Evolutionary conservation across 768 basidiomycete genomes (phyloP), one percentile per base, ranked within the genome.

Genomic region (Leccinum olivaceopallidum): DNA sequence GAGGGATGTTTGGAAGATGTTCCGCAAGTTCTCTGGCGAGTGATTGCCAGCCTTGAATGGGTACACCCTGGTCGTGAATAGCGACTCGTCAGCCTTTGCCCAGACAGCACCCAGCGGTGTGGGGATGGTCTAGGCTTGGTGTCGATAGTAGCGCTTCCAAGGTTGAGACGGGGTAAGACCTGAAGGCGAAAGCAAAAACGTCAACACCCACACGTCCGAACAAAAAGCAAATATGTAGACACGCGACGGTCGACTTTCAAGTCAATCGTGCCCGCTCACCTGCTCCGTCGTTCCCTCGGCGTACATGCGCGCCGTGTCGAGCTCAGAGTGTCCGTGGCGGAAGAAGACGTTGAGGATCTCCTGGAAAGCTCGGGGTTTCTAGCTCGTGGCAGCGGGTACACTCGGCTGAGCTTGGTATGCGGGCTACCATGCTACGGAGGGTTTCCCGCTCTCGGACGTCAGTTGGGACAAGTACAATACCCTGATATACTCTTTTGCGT

Each of bases 401-500:
- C 44, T 36, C 42, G 9, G 42, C n/a, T 10, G 37, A 2, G 12
- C 36, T 26, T 90, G 87, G 87, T 89, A 81, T 63, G 81, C 86
- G 20, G 83, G 84, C 42, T 89, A 81, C 81, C 84, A 87, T 66
- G 77, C 80, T n/a, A 71, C 69, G 13, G 67, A 73, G 24, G 77
- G 78, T 0, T 85, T 85, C 65, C 77, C 85, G 3, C 73, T 85
- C 12, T 75, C 77, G 6, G 75, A 78, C 18, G 74, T 90, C 61
- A 82, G 78, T 60, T 89, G 88, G 88, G 73, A 74, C 20, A 88
- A 87, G 72, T 90, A 89, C 69, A 88, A 82, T 4, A 78, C 83
- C 20, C 61, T 88, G 49, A 84, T 81, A n/a, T 89, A 88, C 71
- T 78, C 88, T 0, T 90, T 89, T 65, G 88, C 85, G 79, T 77